These are phyloP conservation scores for Zalaria sp. DNA, from an alignment of 2,329 filamentous ascomycete genomes.

Conservation along the genomic window DNA sequence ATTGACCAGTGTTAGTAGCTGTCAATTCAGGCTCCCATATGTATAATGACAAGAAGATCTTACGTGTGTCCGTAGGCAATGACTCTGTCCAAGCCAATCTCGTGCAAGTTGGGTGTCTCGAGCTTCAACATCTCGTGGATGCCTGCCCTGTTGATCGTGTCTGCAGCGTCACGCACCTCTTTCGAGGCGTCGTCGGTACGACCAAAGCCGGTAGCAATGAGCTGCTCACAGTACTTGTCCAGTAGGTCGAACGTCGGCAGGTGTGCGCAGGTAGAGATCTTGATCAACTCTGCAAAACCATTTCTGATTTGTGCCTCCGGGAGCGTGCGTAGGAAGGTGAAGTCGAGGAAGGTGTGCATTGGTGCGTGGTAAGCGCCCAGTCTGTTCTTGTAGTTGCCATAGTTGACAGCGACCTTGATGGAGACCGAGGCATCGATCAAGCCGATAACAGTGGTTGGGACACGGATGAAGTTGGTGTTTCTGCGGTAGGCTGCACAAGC, in stretches of 20 bases:
- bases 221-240: constrained; percentile 53
- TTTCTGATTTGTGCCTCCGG: constrained; percentile 56
- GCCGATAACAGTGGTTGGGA: constrained; percentile 62
- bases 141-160: constrained; percentile 53
- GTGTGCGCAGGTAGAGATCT: constrained; percentile 60
- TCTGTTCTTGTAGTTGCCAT: constrained; percentile 62
- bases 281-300: constrained; percentile 62
- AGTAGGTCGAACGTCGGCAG: constrained; percentile 51
- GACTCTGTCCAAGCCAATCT: constrained; percentile 57
- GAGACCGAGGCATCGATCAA: constrained; percentile 62
- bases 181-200: constrained; percentile 40
- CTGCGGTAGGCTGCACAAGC: constrained; percentile 58
- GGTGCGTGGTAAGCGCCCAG: constrained; percentile 62
- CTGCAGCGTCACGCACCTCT: constrained; percentile 47
- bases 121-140: constrained; percentile 62
- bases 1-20: constrained; percentile 3
- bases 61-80: constrained; percentile 62
- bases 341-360: constrained; percentile 59
- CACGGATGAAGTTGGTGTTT: constrained; percentile 60
- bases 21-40: background rate
- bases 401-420: constrained; percentile 69
- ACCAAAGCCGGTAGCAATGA: constrained; percentile 53
- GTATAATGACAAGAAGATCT: constrained; percentile 11
- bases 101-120: constrained; percentile 59
- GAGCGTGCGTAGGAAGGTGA: constrained; percentile 55